A percentile compares a stretch with the other conserved stretches of the same genome.
phyloP scores from a whole-genome alignment of 1,284 basidiomycete genomes.

The Puccinia coronata region DNA sequence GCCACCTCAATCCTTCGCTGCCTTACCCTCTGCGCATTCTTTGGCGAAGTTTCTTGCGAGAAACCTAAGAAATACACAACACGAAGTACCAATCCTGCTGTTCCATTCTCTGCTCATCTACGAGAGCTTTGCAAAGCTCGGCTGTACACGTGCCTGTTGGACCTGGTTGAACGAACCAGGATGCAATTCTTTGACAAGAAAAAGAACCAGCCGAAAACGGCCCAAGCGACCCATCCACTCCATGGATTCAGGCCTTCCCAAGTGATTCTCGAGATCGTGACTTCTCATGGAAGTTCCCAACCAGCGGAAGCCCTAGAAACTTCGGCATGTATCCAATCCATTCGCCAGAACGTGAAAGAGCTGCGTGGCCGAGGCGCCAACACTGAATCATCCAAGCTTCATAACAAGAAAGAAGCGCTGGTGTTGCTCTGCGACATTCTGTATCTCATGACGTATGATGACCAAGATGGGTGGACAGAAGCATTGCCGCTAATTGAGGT shows the following conservation, averaged over 20 bases:
- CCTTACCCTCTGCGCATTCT: conserved; percentile 35
- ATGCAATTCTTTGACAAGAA: not conserved
- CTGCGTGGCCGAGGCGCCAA: not conserved
- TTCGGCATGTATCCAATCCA: not conserved
- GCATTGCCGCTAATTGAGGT: conserved; percentile 28
- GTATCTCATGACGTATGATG: conserved; percentile 44
- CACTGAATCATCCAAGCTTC: not conserved
- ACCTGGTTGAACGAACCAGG: conserved; percentile 16
- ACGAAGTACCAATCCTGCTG: not conserved
- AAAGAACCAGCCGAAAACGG: not conserved
- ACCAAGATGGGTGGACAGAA: conserved; percentile 37
- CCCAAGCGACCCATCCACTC: not conserved
- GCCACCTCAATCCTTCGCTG: conserved; percentile 17
- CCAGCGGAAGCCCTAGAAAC: not conserved
- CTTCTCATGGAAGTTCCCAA: not conserved
- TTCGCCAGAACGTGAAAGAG: not conserved
- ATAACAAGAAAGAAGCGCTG: conserved; percentile 23
- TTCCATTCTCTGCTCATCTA: conserved; percentile 7
- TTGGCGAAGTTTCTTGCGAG: conserved; percentile 12
- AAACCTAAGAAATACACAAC: not conserved
- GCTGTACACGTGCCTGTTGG: conserved; percentile 36
- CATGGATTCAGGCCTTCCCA: conserved; percentile 10
- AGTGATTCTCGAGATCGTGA: conserved; percentile 12
- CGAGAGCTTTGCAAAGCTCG: conserved; percentile 36
- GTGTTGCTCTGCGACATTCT: conserved; percentile 20